Base-by-base conservation (phyloP, 2,329 filamentous ascomycete species). In the Mycosphaerella arachidis region DNA sequence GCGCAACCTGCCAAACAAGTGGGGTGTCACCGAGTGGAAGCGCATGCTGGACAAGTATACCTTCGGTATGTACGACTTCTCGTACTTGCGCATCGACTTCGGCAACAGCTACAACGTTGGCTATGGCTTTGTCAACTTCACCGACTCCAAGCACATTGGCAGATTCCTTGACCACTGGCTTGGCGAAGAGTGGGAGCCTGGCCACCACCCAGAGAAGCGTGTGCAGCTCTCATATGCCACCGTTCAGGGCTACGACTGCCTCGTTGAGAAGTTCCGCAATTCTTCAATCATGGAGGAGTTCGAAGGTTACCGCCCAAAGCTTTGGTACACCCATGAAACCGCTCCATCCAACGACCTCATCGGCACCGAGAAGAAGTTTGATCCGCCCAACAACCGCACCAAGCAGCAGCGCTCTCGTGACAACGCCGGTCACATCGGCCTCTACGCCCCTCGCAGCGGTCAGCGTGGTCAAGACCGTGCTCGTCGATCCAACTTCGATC, bases 51-150 rank as follows among this genome's bases (percentile, higher is more conserved):
- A 97, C 70, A 81, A 88, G 63, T 89, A 86, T 16, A 91, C 87
- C 73, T 85, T 83, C 75, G 92, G 91, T 31, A 87, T 88, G 63
- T 97, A 95, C 73, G 92, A 97, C 72, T 97, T 97, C 74, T 86
- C 96, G 81, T 99, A 99, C 73, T 78, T 97, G 55, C 87, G 94
- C 43, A 97, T 97, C 68, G 84, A 85, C 64, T 81, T 74, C 63
- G 65, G 73, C 56, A 72, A 60, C 43, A 24, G 16, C 10, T 43
- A 43, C 37, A 96, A 92, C 72, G 93, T 97, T 60, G 94, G 94
- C 50, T 97, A 97, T 75, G 93, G 92, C 0, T 99, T 97, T 76
- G 91, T 99, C 77, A 97, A 99, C 75, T 97, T 97, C 68, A 84
- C 87, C 48, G 86, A 92, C 73, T 86, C 90, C 0, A 78, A 88